Conservation (phyloP, 2,329 filamentous ascomycete genomes). For the Rutstroemia sp. region DNA sequence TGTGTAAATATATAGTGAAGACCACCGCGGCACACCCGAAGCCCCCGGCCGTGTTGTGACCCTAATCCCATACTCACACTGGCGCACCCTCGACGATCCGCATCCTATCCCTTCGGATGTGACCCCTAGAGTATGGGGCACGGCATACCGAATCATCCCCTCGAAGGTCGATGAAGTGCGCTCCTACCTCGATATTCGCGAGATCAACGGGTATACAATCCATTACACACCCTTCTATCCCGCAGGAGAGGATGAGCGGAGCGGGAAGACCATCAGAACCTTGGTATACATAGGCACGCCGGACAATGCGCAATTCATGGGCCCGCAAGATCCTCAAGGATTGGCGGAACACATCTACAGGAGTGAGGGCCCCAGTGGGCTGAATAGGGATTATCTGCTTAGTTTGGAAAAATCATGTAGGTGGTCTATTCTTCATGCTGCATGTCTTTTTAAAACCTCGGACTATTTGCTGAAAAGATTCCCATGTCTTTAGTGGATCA, state of each 20-base stretch:
- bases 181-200: constrained; percentile 86
- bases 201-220: constrained; percentile 95
- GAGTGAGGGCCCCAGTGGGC: constrained; percentile 75
- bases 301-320: constrained; percentile 85
- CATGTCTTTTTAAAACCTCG: background rate
- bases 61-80: constrained; percentile 76
- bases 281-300: constrained; percentile 95
- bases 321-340: constrained; percentile 68
- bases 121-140: constrained; percentile 74
- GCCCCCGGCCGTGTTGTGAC: constrained; percentile 89
- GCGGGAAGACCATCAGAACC: constrained; percentile 35
- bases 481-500: constrained; percentile 42
- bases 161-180: constrained; percentile 72
- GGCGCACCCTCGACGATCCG: constrained; percentile 66
- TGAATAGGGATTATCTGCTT: constrained; percentile 85
- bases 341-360: constrained; percentile 75
- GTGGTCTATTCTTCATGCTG: background rate
- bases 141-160: constrained; percentile 76
- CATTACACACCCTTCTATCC: constrained; percentile 80
- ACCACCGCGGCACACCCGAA: constrained; percentile 87
- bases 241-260: constrained; percentile 27
- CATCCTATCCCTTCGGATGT: constrained; percentile 35
- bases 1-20: constrained; percentile 53
- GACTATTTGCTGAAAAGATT: background rate
- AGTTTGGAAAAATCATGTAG: constrained; percentile 60